A percentile compares a stretch with the other conserved stretches of the same genome.
phyloP scores from a whole-genome alignment of 345 rosid genomes.

The Sapria himalayana region DNA sequence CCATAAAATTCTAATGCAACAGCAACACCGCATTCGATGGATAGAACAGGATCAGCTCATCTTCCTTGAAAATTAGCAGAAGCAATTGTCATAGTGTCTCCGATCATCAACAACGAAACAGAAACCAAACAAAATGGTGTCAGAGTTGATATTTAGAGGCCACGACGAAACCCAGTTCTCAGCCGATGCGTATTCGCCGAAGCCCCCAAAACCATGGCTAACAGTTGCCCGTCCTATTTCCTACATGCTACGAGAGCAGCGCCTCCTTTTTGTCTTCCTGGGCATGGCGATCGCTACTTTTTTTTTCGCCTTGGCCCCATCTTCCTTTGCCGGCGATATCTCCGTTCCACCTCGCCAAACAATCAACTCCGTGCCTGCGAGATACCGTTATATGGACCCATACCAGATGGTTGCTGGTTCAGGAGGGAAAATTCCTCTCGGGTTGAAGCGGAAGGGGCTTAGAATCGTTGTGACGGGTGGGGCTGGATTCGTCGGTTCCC shows the following conservation, averaged over 20 bases:
- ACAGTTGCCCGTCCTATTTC: constrained; percentile 36
- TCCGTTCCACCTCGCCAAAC: constrained; percentile 10
- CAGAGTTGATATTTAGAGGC: constrained; percentile 67
- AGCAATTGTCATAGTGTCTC: no score
- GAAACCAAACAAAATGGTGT: constrained; percentile 32
- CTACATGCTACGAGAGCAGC: constrained; percentile 77
- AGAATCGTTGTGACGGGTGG: constrained; percentile 93
- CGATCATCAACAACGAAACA: no score
- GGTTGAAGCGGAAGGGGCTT: constrained; percentile 55
- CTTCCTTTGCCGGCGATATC: constrained; percentile 11
- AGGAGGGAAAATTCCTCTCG: constrained; percentile 71
- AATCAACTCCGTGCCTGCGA: constrained; percentile 6
- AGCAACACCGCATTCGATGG: no score
- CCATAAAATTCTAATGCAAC: no score
- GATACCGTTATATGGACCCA: constrained; percentile 14
- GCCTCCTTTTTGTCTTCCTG: constrained; percentile 60
- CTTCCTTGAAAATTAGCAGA: no score
- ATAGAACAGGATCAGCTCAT: no score
- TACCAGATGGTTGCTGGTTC: constrained; percentile 17
- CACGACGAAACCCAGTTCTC: constrained; percentile 36
- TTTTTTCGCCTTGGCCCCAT: constrained; percentile 36
- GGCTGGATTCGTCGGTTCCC: constrained; percentile 98
- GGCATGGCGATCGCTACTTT: constrained; percentile 79
- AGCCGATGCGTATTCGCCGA: constrained; percentile 41
- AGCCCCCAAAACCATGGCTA: constrained; percentile 59